These are phyloP conservation scores for Bryoerythrophyllum caledonicum DNA, from an alignment of 225 moss, liverwort and hornwort genomes.

Conservation along the genomic window DNA sequence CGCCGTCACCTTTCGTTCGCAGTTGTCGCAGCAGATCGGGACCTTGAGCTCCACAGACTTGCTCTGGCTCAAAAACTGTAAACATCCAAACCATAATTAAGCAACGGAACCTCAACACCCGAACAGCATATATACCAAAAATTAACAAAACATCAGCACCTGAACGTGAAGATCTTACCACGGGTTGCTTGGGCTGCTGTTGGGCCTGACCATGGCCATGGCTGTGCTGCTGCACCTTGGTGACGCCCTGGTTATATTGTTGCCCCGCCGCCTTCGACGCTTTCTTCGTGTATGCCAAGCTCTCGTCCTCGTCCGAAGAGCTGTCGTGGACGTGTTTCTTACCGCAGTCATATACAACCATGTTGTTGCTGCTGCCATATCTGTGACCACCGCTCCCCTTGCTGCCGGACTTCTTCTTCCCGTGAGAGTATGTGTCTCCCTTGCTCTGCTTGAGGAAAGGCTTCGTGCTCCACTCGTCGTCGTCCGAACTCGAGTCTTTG, in stretches of 20 bases:
- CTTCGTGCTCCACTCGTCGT: constrained; percentile 25
- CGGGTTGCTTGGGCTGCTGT: too few species aligned
- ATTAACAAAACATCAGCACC: not conserved
- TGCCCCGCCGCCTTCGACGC: constrained; percentile 11
- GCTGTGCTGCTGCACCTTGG: constrained; percentile 8
- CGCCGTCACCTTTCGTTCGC: constrained; percentile 32
- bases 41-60: constrained; percentile 31
- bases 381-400: not conserved
- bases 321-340: not conserved
- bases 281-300: not conserved
- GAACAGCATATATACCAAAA: not conserved
- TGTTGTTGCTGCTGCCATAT: constrained; percentile 5
- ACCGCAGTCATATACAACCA: not conserved
- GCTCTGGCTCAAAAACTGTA: constrained; percentile 5
- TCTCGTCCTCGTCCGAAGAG: constrained; percentile 23
- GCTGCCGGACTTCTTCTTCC: not conserved
- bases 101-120: not conserved
- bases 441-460: constrained; percentile 7
- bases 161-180: not conserved
- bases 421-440: not conserved
- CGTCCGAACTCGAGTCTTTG: constrained; percentile 21
- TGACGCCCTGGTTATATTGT: not conserved
- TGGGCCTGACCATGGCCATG: not conserved
- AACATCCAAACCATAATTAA: not conserved
- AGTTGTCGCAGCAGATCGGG: constrained; percentile 38